Percentiles rank a stretch among this genome's conserved stretches.
Conservation (phyloP, 306 rosid species). For the Cicer arietinum region DNA sequence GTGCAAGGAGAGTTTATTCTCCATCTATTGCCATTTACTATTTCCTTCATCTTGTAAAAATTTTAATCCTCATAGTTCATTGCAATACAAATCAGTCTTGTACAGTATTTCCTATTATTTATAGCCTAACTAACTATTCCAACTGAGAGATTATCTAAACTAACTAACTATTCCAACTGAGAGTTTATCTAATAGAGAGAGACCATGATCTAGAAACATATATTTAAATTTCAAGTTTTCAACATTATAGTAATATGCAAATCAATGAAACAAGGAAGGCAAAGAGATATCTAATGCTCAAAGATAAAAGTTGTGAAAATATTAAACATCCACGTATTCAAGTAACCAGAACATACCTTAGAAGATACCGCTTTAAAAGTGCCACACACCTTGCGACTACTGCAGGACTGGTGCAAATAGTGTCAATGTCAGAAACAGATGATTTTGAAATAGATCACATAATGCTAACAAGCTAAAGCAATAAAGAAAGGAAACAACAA, state of each 20-base stretch:
- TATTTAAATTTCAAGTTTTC: not conserved
- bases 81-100: too few species aligned
- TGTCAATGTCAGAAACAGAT: slow-evolving; percentile 45
- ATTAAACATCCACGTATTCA: slow-evolving; percentile 33
- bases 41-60: too few species aligned
- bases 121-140: slow-evolving; percentile 9
- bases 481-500: slow-evolving; percentile 19
- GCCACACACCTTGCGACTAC: slow-evolving; percentile 96
- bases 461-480: slow-evolving; percentile 39
- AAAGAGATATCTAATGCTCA: slow-evolving; percentile 27
- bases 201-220: not conserved
- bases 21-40: too few species aligned
- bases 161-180: slow-evolving; percentile 15
- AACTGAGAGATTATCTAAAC: not conserved
- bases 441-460: slow-evolving; percentile 7
- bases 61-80: too few species aligned
- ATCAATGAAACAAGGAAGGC: slow-evolving; percentile 19
- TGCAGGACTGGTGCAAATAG: slow-evolving; percentile 84
- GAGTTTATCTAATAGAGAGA: slow-evolving; percentile 15
- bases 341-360: slow-evolving; percentile 66
- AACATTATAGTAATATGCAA: slow-evolving; percentile 5
- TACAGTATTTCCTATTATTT: not conserved
- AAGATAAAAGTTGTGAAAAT: slow-evolving; percentile 25
- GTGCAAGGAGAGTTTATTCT: too few species aligned
- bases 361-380: slow-evolving; percentile 86